Base-by-base conservation (phyloP, 345 rosid genomes). In the Ceriops tagal region DNA sequence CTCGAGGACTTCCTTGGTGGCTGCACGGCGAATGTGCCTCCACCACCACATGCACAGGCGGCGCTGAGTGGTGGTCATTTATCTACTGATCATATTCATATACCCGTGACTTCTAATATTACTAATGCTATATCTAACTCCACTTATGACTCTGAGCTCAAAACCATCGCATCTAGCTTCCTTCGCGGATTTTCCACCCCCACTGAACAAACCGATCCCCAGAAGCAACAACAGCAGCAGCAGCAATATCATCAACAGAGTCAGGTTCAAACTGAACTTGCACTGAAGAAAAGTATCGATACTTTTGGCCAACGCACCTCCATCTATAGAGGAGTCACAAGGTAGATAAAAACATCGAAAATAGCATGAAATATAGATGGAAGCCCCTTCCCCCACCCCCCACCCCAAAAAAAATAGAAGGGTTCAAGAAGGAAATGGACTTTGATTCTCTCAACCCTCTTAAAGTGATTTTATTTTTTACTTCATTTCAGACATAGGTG, bases 231-330 rank as follows among this genome's bases (percentile, higher is more conserved):
- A 4, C 79, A 70, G 6, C 61, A 58, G 21, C 67, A 55, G 19
- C 78, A 69, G 15, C 83, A 65, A 57, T 77, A 69, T 21, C 59
- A 10, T 19, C 87, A 75, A 3, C 80, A 68, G 15, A 53, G 51
- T 18, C 65, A 67, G 0, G 71, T 60, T 68, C 67, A 53, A 8
- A 31, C 83, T 24, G 83, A 76, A 64, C 67, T 71, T 11, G 58
- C 83, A 28, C 78, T 90, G 0, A 90, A 81, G 78, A 88, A 86
- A 78, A 65, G 83, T 65, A 79, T 62, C 0, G 96, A 92, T 35
- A 87, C 87, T 57, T 92, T 88, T 22, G 98, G 98, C 58, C 98
- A 92, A 68, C 96, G 98, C 35, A 92, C 98, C 51, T 90, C 98
- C 22, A 83, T 92, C 64, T 90, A 87, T 81, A 79, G 98, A 32